phyloP scores from a whole-genome alignment of 768 basidiomycete genomes.

The Infundibulicybe gibba region DNA sequence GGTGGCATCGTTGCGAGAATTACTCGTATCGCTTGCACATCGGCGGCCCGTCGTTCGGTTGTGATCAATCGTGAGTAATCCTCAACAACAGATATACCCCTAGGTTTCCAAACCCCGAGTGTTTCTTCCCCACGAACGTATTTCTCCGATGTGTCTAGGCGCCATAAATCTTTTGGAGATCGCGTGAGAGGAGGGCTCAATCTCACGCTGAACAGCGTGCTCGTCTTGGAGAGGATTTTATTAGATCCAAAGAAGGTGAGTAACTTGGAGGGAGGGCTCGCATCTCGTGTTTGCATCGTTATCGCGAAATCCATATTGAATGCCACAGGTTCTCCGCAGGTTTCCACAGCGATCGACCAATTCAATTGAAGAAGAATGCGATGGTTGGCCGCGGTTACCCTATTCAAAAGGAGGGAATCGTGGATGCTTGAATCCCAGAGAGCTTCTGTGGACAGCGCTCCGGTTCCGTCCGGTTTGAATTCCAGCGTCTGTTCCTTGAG shows the following conservation, averaged over 20 bases:
- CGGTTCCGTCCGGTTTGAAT: constrained; percentile 84
- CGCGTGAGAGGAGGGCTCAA: constrained; percentile 83
- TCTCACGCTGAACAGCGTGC: constrained; percentile 79
- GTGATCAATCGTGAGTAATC: constrained; percentile 75
- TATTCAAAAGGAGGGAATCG: constrained; percentile 81
- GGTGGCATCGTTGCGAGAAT: constrained; percentile 59
- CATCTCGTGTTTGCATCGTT: constrained; percentile 80
- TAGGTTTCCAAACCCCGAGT: constrained; percentile 79
- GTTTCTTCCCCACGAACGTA: constrained; percentile 92
- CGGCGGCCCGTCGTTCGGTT: constrained; percentile 74
- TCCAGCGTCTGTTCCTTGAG: constrained; percentile 69
- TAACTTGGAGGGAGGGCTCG: constrained; percentile 77
- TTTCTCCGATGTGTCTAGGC: constrained; percentile 91
- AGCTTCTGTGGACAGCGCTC: constrained; percentile 61
- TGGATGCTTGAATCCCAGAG: constrained; percentile 95
- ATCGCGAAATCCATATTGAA: constrained; percentile 88
- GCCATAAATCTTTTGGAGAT: constrained; percentile 88
- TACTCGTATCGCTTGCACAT: constrained; percentile 86
- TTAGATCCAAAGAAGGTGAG: constrained; percentile 73
- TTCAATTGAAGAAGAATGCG: constrained; percentile 75
- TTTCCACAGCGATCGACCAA: constrained; percentile 81
- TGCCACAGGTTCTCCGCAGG: constrained; percentile 79
- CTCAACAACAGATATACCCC: constrained; percentile 85
- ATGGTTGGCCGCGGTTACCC: constrained; percentile 74
- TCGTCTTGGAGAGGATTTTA: constrained; percentile 75